Evolutionary conservation across 192 early-diverging fungal genomes (phyloP).

Genomic region (Mortierella alpina): DNA sequence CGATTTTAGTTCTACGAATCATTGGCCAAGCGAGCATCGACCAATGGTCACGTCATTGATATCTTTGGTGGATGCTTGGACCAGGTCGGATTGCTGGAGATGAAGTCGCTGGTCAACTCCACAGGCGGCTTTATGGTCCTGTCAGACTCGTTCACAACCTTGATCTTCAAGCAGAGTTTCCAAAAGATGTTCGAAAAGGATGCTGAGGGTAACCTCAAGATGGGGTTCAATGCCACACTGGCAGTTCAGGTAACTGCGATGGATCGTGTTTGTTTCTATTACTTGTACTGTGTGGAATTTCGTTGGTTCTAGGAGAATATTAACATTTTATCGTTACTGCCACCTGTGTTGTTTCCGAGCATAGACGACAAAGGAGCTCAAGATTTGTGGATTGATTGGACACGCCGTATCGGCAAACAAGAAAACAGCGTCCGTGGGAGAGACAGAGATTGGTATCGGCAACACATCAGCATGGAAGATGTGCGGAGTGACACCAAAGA

Average conservation of each 20-base stretch:
- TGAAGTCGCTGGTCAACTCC: conserved; percentile 89
- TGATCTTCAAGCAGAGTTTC: conserved; percentile 99
- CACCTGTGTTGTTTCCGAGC: not conserved
- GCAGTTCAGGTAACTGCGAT: conserved; percentile 84
- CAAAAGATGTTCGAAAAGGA: conserved; percentile 95
- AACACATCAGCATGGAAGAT: conserved; percentile 97
- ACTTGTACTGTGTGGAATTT: not conserved
- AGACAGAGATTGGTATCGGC: conserved; percentile 98
- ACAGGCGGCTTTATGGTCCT: conserved; percentile 96
- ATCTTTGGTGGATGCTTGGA: conserved; percentile 98
- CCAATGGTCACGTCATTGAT: conserved; percentile 92
- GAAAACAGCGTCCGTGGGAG: conserved; percentile 90
- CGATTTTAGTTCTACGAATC: conserved; percentile 85
- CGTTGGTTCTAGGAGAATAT: not conserved
- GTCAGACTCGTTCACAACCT: conserved; percentile 94
- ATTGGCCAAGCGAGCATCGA: conserved; percentile 86
- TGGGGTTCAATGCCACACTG: conserved; percentile 97
- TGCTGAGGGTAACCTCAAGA: conserved; percentile 84
- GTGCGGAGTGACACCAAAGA: conserved; percentile 85
- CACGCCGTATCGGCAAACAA: conserved; percentile 92
- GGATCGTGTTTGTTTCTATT: not conserved
- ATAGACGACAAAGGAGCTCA: conserved; percentile 93
- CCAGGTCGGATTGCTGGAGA: conserved; percentile 96
- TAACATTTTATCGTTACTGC: not conserved
- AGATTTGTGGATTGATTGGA: conserved; percentile 97